Base-by-base conservation (phyloP, 306 rosid genomes). In the Vachellia collinsii region DNA sequence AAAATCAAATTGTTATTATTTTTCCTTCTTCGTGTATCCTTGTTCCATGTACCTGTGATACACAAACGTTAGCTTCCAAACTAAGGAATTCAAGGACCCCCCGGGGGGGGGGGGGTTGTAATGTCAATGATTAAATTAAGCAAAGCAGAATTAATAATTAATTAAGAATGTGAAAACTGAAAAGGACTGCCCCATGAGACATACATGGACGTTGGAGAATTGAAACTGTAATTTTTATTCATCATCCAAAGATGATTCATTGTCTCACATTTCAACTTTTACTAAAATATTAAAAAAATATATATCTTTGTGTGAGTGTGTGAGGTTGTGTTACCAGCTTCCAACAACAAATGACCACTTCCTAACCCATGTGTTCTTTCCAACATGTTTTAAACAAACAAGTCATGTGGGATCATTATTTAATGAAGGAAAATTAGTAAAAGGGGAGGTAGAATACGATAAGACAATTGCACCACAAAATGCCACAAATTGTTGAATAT, bases 111-210 rank as follows among this genome's bases (percentile, higher is more conserved):
- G 2, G 42, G 25, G 17, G 63, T 3, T 51, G 22, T 50, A 16
- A 50, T 48, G 46, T 72, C 77, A 34, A 29, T 36, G 38, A 50
- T 46, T 71, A 44, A 10, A 22, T 13, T 23, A n/a, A 70, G 53
- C 41, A 71, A 69, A 38, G 34, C 41, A n/a, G n/a, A 43, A 43
- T 43, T 41, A 47, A 11, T 47, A 47, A 47, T 12, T 20, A 41
- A 48, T 43, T 22, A 70, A 44, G 37, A 20, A 22, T 42, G 20
- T 69, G 74, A 69, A 20, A 68, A 69, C 5, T 69, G 74, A 69
- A 20, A 68, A 69, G 10, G 74, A 43, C 54, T 69, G 4, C 38
- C 23, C 14, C 29, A 19, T 54, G 12, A 56, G 63, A 20, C 29
- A 72, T 17, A 56, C 34, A 72, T 34, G 63, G 51, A 72, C 23